A percentile compares a stretch with the other conserved stretches of the same genome.
Conservation (phyloP, 2,329 filamentous ascomycete genomes). For the Fusarium foetens region DNA sequence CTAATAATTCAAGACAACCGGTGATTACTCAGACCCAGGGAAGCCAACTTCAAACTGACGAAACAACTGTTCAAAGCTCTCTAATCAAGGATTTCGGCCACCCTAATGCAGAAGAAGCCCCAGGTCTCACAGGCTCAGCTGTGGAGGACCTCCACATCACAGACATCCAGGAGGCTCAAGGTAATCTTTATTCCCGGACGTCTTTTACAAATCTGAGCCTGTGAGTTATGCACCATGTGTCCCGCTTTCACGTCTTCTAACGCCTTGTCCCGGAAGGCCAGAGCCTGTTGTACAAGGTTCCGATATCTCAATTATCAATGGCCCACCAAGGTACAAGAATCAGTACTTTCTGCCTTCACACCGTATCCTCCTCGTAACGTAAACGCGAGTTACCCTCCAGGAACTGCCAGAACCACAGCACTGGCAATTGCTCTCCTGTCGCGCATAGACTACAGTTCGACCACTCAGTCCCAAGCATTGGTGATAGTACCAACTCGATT, state of each 20-base stretch:
- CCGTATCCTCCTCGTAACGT: not conserved
- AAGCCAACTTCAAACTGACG: not conserved
- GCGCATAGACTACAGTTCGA: fast-evolving
- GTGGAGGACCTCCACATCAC: fast-evolving
- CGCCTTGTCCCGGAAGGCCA: not conserved
- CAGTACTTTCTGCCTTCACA: not conserved
- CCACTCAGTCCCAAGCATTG: not conserved
- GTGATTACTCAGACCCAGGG: not conserved
- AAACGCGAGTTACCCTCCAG: not conserved
- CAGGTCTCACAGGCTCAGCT: fast-evolving
- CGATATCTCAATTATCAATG: not conserved
- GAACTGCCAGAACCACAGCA: not conserved
- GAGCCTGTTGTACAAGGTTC: not conserved
- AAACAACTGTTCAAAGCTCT: fast-evolving
- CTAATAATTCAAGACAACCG: too few species aligned
- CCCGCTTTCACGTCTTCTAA: not conserved
- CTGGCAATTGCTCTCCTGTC: not conserved
- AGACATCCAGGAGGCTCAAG: fast-evolving
- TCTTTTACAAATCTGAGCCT: not conserved
- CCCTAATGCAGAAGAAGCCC: fast-evolving
- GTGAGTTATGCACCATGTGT: not conserved
- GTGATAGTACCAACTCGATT: not conserved
- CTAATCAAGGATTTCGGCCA: fast-evolving
- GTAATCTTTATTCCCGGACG: not conserved
- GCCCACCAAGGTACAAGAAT: not conserved